A percentile compares a stretch with the other conserved stretches of the same genome.
Evolutionary conservation across 2,329 filamentous ascomycete genomes (phyloP).

Genomic region (Leptodontidium sp.): DNA sequence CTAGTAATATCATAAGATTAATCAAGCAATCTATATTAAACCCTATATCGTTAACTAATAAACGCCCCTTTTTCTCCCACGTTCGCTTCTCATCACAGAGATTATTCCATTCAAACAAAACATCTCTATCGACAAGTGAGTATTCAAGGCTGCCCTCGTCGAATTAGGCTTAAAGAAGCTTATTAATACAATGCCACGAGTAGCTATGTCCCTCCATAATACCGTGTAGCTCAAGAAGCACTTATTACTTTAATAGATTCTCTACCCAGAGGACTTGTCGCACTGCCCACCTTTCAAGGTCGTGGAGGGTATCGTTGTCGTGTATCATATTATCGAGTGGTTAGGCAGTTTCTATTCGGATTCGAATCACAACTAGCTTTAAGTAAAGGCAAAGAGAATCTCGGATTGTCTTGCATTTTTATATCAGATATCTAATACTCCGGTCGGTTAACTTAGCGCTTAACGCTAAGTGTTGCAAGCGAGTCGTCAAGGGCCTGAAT

Average conservation of each 20-base stretch:
- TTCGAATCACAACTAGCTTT: too few relatives aligned
- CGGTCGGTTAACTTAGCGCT: too few relatives aligned
- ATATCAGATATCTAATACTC: too few relatives aligned
- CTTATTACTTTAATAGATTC: constrained; percentile 27
- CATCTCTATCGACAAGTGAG: constrained; percentile 26
- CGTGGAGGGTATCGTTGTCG: not conserved
- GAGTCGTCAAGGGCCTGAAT: too few relatives aligned
- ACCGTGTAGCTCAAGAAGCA: constrained; percentile 28
- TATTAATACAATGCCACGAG: constrained; percentile 33
- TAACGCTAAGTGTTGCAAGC: too few relatives aligned
- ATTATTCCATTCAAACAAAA: constrained; percentile 36
- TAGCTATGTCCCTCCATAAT: constrained; percentile 31
- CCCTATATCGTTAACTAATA: constrained; percentile 23
- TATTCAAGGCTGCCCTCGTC: constrained; percentile 30
- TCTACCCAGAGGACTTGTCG: constrained; percentile 29
- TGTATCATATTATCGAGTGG: constrained; percentile 7
- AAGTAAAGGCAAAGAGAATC: too few relatives aligned
- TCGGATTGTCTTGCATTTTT: too few relatives aligned
- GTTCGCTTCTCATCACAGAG: constrained; percentile 32
- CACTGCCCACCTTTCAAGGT: constrained; percentile 23
- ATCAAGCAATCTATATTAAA: constrained; percentile 36
- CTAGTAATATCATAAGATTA: constrained; percentile 34
- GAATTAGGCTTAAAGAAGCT: constrained; percentile 27
- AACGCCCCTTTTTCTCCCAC: constrained; percentile 29
- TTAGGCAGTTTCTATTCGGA: too few relatives aligned